Base-by-base conservation (phyloP, 495 filamentous ascomycete species). In the Aspergillus bertholletiae region DNA sequence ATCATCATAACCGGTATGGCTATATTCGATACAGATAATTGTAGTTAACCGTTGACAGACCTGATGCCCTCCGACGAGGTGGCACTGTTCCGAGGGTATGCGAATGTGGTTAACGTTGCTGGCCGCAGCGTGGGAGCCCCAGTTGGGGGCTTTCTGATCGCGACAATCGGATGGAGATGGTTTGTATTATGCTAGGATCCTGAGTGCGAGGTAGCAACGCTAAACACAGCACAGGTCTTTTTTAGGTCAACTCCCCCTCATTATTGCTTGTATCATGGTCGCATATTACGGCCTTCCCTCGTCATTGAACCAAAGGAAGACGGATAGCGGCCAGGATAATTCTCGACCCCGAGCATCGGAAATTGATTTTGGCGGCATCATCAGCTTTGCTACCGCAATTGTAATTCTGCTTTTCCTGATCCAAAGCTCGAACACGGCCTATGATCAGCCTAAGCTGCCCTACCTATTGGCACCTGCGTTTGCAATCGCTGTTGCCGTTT, bases 111-210 rank as follows among this genome's bases (percentile, higher is more conserved):
- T 1, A 58, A 54, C 20, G 51, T 65, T 7, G 18, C 55, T 11
- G 64, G 66, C 27, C 49, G 59, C 24, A 54, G 61, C 32, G 30
- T 48, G 5, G 66, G 66, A 8, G 64, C 50, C 12, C 64, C 66
- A 0, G 7, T 67, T 11, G 66, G 61, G 9, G 64, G 64, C 3
- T 22, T 62, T 13, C 21, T 67, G 40, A 12, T 44, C 0, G 58
- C 67, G 17, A 50, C 45, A 3, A 54, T 69, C 46, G 64, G 64
- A 3, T 69, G 66, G 66, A 55, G 61, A 62, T 65, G 61, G 66
- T 62, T 48, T 7, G 57, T 37, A 15, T 26, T 0, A 5, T 28
- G 12, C 3, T 27, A 17, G 8, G 17, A 17, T 46, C 15, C 20
- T 37, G 11, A 28, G 23, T 28, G 53, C 26, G 18, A 21, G 34